A percentile compares a stretch with the other conserved stretches of the same genome.
phyloP scores from a whole-genome alignment of 1,284 basidiomycete genomes.

The Fomitiporia mediterranea region DNA sequence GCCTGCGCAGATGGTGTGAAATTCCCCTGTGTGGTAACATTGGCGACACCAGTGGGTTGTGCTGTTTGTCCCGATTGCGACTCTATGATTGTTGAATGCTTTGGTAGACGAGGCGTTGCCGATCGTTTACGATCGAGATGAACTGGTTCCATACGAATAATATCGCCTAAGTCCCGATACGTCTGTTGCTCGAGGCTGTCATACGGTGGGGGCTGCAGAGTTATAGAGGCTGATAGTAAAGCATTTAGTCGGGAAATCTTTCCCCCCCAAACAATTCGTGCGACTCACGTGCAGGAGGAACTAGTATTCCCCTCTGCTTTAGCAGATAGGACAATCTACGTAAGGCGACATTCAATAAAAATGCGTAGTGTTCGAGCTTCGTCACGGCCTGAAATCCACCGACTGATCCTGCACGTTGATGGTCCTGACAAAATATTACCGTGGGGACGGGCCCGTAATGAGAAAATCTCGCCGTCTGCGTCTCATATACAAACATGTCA shows the following conservation, averaged over 20 bases:
- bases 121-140: constrained; percentile 94
- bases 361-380: constrained; percentile 95
- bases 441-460: constrained; percentile 68
- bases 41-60: constrained; percentile 50
- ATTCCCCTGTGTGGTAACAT: constrained; percentile 38
- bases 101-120: constrained; percentile 86
- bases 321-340: constrained; percentile 87
- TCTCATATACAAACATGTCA: constrained; percentile 69
- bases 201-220: constrained; percentile 28
- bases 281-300: constrained; percentile 67
- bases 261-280: constrained; percentile 14
- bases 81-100: constrained; percentile 93
- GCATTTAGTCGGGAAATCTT: constrained; percentile 20
- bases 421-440: constrained; percentile 74
- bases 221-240: constrained; percentile 33
- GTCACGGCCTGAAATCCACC: constrained; percentile 89
- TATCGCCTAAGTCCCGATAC: constrained; percentile 84
- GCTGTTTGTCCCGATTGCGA: constrained; percentile 89
- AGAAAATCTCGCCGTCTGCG: constrained; percentile 55
- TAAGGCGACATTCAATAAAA: constrained; percentile 93
- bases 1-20: constrained; percentile 30
- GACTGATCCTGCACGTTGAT: constrained; percentile 60
- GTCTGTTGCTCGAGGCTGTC: constrained; percentile 52
- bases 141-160: constrained; percentile 91
- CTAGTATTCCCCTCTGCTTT: constrained; percentile 88